phyloP scores from a whole-genome alignment of 129 eudicot species.

The Arctium lappa region DNA sequence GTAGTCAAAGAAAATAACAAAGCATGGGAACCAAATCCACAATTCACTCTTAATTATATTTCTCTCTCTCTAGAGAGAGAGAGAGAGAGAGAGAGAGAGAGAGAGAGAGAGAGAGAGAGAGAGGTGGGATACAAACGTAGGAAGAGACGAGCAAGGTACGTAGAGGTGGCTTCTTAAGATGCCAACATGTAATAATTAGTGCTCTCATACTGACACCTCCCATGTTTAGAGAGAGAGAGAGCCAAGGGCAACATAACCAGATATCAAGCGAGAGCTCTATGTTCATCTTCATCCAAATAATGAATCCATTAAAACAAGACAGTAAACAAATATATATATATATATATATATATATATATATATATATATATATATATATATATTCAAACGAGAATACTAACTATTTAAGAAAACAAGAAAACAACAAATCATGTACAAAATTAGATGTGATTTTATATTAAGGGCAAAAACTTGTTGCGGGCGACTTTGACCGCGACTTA shows the following conservation, averaged over 20 bases:
- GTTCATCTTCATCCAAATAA: not conserved
- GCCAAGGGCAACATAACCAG: not conserved
- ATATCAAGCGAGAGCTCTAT: not conserved
- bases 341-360: not conserved
- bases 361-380: not conserved
- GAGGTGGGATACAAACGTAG: not conserved
- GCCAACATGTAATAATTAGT: slow-evolving; percentile 14
- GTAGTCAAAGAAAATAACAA: no score
- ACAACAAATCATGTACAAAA: no score
- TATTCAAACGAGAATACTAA: no score
- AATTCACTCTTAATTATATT: not conserved
- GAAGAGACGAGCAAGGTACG: slow-evolving; percentile 4
- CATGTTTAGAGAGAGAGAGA: not conserved
- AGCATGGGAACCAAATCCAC: no score
- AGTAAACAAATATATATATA: no score
- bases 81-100: not conserved
- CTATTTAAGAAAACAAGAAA: no score
- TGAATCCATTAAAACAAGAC: not conserved
- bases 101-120: not conserved
- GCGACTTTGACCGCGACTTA: no score
- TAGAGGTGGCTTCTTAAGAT: slow-evolving; percentile 4
- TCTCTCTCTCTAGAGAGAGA: not conserved
- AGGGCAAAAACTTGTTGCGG: no score
- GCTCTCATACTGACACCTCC: not conserved
- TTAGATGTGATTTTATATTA: no score